Percentiles rank a stretch among this genome's conserved stretches.
These are phyloP conservation scores for Kazachstania viticola DNA, from an alignment of 805 yeast genomes.

Conservation along the genomic window DNA sequence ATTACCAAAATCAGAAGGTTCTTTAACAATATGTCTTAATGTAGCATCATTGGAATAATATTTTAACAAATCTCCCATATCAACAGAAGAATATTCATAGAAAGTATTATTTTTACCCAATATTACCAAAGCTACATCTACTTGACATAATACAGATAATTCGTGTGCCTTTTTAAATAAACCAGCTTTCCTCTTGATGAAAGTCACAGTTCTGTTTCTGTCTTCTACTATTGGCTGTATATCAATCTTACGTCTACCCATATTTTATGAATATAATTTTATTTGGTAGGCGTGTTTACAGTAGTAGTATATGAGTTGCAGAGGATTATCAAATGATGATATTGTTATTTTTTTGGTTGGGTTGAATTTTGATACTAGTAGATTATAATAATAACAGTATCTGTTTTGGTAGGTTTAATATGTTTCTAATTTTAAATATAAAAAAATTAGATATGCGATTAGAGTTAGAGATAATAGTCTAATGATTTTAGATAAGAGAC, in stretches of 20 bases:
- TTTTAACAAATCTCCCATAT: slow-evolving; percentile 39
- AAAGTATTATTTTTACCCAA: slow-evolving; percentile 73
- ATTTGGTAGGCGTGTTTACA: too few relatives aligned
- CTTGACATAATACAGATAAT: slow-evolving; percentile 79
- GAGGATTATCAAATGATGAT: too few relatives aligned
- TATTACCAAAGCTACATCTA: slow-evolving; percentile 83
- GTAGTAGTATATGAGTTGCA: too few relatives aligned
- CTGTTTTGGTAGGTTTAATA: too few relatives aligned
- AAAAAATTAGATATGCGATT: too few relatives aligned
- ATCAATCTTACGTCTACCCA: slow-evolving; percentile 96
- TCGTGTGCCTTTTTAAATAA: slow-evolving; percentile 57
- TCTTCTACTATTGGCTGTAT: slow-evolving; percentile 87
- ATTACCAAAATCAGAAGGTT: slow-evolving; percentile 55
- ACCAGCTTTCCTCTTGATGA: slow-evolving; percentile 90
- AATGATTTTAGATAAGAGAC: too few relatives aligned
- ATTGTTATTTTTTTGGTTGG: too few relatives aligned
- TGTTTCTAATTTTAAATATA: too few relatives aligned
- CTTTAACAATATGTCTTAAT: slow-evolving; percentile 5
- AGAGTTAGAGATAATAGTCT: too few relatives aligned
- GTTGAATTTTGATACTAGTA: too few relatives aligned
- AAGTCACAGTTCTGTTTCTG: slow-evolving; percentile 58
- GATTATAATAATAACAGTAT: too few relatives aligned
- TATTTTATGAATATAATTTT: too few relatives aligned
- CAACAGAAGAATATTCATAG: slow-evolving; percentile 73
- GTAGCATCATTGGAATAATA: slow-evolving; percentile 24